These are phyloP conservation scores for Lithospermum erythrorhizon DNA, from an alignment of 257 asterid species.

Conservation along the genomic window DNA sequence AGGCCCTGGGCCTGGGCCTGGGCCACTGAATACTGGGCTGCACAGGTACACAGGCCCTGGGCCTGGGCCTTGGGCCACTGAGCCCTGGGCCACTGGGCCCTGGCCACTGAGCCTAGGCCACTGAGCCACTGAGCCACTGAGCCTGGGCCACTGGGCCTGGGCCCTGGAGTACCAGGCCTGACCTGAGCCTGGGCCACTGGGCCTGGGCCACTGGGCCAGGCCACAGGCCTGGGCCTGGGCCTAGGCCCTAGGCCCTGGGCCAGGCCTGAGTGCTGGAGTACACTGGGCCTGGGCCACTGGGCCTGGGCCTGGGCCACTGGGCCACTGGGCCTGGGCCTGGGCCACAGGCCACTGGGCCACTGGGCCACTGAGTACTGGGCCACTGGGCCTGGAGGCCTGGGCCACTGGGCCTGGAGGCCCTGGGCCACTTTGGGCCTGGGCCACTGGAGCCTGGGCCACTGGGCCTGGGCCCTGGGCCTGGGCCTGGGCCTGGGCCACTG, in stretches of 20 bases:
- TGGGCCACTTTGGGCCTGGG: not conserved
- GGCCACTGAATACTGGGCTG: not conserved
- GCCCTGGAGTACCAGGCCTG: not conserved
- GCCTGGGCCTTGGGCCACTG: no score
- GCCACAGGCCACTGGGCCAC: no score
- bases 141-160: not conserved
- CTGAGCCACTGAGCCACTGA: no score
- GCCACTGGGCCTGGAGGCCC: not conserved
- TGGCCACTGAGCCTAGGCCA: not conserved
- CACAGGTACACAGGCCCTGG: not conserved
- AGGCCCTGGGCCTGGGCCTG: not conserved
- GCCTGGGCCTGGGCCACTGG: no score
- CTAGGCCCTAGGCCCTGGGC: no score
- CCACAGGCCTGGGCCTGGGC: not conserved
- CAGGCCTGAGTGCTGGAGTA: no score
- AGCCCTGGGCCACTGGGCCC: not conserved
- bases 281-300: no score
- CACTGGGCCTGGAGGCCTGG: no score
- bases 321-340: no score
- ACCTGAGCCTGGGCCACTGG: no score
- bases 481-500: no score
- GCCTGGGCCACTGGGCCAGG: not conserved
- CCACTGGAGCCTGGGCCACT: slow-evolving; percentile 2
- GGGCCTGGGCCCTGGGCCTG: not conserved
- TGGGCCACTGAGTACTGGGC: no score